Conservation (phyloP, 1,284 basidiomycete species). For the Melanopsichium pennsylvanicum region DNA sequence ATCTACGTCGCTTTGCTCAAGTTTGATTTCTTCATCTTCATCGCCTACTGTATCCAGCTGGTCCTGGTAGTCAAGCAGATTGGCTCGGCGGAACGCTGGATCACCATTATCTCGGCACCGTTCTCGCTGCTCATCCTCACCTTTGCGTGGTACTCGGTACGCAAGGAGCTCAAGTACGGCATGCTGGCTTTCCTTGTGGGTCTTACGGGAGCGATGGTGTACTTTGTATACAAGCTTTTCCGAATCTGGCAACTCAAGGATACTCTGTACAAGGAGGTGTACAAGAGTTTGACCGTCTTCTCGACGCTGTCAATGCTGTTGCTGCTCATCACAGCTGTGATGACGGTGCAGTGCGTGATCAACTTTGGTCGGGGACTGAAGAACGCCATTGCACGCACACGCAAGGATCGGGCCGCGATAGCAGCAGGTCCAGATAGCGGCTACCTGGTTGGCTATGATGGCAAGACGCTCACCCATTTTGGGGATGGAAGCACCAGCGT, state of each 20-base stretch:
- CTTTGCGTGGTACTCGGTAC: slow-evolving; percentile 55
- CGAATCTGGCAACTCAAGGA: slow-evolving; percentile 52
- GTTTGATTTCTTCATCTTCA: slow-evolving; percentile 59
- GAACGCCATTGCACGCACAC: slow-evolving; percentile 42
- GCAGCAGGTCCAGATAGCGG: slow-evolving; percentile 18
- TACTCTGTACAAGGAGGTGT: slow-evolving; percentile 51
- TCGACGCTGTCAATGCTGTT: slow-evolving; percentile 52
- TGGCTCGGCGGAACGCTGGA: slow-evolving; percentile 46
- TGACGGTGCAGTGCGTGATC: slow-evolving; percentile 52
- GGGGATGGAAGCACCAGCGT: slow-evolving; percentile 46
- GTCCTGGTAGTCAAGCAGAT: slow-evolving; percentile 54
- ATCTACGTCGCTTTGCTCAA: slow-evolving; percentile 58
- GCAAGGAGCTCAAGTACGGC: slow-evolving; percentile 49
- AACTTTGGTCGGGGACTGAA: slow-evolving; percentile 59
- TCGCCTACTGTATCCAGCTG: slow-evolving; percentile 59
- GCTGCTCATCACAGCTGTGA: slow-evolving; percentile 45
- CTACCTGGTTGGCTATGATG: slow-evolving; percentile 42
- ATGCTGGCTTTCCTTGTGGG: slow-evolving; percentile 49
- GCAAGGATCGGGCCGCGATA: slow-evolving; percentile 24
- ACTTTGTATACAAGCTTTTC: slow-evolving; percentile 58
- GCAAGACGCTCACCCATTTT: slow-evolving; percentile 40
- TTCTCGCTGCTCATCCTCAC: slow-evolving; percentile 49
- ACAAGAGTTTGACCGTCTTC: slow-evolving; percentile 60
- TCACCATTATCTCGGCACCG: slow-evolving; percentile 56
- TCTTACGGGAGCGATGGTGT: slow-evolving; percentile 49